Evolutionary conservation across 2,329 filamentous ascomycete genomes (phyloP), one percentile per base, ranked within the genome.

Genomic region (Aspergillus chevalieri): DNA sequence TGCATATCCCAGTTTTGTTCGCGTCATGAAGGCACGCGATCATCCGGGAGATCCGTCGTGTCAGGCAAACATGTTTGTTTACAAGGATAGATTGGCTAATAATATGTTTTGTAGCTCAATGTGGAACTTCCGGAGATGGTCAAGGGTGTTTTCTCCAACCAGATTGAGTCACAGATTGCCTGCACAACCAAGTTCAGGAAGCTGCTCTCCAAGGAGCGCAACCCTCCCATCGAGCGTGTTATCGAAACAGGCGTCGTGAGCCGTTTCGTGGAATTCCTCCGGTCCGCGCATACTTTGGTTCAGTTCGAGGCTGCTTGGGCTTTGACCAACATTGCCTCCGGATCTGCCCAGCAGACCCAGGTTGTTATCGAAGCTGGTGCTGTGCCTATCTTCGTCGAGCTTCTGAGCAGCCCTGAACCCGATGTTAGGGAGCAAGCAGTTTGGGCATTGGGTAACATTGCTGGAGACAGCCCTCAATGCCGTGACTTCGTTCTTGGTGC

Each of bases 241-340:
- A 98, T 98, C 74, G 95, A 97, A 81, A 97, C 93, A 52, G 93
- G 93, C 66, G 93, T 98, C 57, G 93, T 98, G 59, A 86, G 84
- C 78, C 87, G 93, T 68, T 98, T 98, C 67, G 93, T 98, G 73
- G 90, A 96, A 74, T 98, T 98, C 75, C 85, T 98, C 53, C 88
- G 89, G 69, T 98, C 93, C 49, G 93, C 93, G 57, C 93, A 98
- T 74, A 97, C 93, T 30, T 82, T 98, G 44, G 93, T 98, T 49
- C 93, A 98, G 74, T 98, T 98, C 69, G 93, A 98, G 79, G 93
- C 93, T 65, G 93, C 93, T 41, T 98, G 93, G 93, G 93, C 93
- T 56, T 78, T 98, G 67, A 98, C 93, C 78, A 98, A 98, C 79
- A 98, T 98, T 73, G 93, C 93, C 54, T 97, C 92, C 45, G 93